phyloP scores from a whole-genome alignment of 495 filamentous ascomycete species.

The Aspergillus incahuasiensis region DNA sequence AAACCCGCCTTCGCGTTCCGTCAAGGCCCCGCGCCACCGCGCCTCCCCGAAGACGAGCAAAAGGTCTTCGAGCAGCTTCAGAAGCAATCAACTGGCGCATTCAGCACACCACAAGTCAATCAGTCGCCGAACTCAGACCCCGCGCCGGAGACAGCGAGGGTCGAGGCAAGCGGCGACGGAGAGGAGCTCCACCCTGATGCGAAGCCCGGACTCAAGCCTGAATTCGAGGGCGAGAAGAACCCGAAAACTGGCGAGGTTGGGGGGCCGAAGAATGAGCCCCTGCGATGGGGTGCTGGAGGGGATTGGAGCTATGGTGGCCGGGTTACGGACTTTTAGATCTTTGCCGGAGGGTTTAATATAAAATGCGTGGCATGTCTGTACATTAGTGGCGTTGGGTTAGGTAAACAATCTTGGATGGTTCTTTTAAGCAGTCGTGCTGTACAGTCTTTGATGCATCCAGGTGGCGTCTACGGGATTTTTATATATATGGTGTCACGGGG shows the following conservation, averaged over 20 bases:
- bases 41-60: slow-evolving; percentile 83
- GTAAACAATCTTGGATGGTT: background rate
- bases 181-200: slow-evolving; percentile 68
- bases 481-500: too few species aligned
- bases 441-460: background rate
- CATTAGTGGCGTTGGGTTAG: background rate
- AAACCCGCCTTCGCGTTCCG: slow-evolving; percentile 36
- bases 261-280: slow-evolving; percentile 94
- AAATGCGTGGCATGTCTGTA: background rate
- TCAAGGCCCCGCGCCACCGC: slow-evolving; percentile 67
- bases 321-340: slow-evolving; percentile 80
- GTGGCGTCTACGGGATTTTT: background rate
- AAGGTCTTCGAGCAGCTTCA: slow-evolving; percentile 90
- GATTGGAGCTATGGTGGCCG: slow-evolving; percentile 97
- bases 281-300: slow-evolving; percentile 74
- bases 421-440: background rate
- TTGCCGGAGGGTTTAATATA: background rate
- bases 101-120: slow-evolving; percentile 52
- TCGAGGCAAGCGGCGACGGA: slow-evolving; percentile 48
- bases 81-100: slow-evolving; percentile 63
- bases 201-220: slow-evolving; percentile 69
- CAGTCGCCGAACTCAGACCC: slow-evolving; percentile 36
- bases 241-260: slow-evolving; percentile 95
- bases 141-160: too few species aligned
- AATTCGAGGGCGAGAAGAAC: slow-evolving; percentile 91